Conservation (phyloP, 192 early-diverging fungal species). For the Piromyces sp. region DNA sequence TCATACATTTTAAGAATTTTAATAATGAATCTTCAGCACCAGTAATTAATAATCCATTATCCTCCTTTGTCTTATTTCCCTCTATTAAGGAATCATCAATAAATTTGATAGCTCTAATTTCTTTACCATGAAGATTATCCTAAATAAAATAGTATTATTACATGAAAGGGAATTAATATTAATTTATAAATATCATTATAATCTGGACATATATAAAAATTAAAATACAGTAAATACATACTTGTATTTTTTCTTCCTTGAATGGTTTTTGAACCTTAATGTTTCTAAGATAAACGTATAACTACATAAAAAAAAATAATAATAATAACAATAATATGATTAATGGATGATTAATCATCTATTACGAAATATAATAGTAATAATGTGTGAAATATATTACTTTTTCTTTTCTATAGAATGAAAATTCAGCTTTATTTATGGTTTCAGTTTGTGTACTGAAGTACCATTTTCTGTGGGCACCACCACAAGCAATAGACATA, state of each 20-base stretch:
- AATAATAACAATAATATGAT: too few relatives aligned
- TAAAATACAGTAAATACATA: background rate
- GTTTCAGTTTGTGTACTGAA: constrained; percentile 25
- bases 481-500: constrained; percentile 52
- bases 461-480: constrained; percentile 54
- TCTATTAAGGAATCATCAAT: constrained; percentile 4
- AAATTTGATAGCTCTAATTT: constrained; percentile 34
- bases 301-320: constrained; percentile 4
- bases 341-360: too few relatives aligned
- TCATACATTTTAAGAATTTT: constrained; percentile 7
- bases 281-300: constrained; percentile 14
- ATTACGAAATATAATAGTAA: too few relatives aligned
- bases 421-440: constrained; percentile 29
- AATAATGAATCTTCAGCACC: constrained; percentile 16
- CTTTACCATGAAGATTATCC: constrained; percentile 41
- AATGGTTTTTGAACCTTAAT: constrained; percentile 27
- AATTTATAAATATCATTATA: too few relatives aligned
- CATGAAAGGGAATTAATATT: too few relatives aligned
- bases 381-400: constrained; percentile 29
- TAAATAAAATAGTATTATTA: constrained; percentile 10
- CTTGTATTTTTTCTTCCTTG: background rate
- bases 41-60: constrained; percentile 1
- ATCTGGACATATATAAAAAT: too few relatives aligned
- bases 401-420: constrained; percentile 35
- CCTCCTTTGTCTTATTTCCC: background rate